Evolutionary conservation across 176 grass and related monocot species (phyloP).

Genomic region (Stipa capillata): DNA sequence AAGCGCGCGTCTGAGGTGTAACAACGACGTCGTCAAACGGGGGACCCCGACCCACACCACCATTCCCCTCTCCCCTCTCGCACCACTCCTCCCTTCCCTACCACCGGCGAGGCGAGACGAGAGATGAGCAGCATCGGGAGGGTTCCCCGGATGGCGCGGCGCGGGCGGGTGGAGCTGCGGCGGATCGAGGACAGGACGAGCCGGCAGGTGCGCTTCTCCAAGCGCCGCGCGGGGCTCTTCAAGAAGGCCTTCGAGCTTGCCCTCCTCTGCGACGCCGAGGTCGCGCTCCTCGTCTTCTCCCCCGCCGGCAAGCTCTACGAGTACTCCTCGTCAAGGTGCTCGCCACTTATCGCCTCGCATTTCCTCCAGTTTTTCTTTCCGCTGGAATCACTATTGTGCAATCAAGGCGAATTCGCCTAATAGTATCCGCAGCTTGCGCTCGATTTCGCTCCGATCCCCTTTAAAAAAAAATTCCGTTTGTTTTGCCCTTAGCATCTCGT

Average conservation of each 20-base stretch:
- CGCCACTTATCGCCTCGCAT: neutral
- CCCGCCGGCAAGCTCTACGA: slow-evolving; percentile 56
- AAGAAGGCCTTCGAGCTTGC: slow-evolving; percentile 75
- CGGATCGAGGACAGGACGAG: slow-evolving; percentile 70
- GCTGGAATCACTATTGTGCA: neutral
- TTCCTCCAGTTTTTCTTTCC: neutral
- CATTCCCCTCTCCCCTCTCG: neutral
- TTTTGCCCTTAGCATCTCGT: neutral
- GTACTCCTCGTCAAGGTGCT: slow-evolving; percentile 48
- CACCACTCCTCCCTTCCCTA: neutral
- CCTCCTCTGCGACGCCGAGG: slow-evolving; percentile 62
- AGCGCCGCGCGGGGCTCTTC: slow-evolving; percentile 56
- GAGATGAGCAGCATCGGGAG: neutral
- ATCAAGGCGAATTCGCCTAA: neutral
- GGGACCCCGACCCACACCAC: neutral
- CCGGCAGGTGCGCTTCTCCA: slow-evolving; percentile 70
- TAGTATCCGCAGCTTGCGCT: neutral
- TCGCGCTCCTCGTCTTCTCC: slow-evolving; percentile 57
- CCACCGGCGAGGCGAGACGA: neutral
- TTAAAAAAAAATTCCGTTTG: neutral
- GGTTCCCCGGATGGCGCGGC: slow-evolving; percentile 12
- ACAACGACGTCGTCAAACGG: neutral
- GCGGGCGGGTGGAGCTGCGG: slow-evolving; percentile 50
- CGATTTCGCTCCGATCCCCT: neutral
- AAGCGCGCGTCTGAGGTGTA: neutral